Evolutionary conservation across 2,329 filamentous ascomycete genomes (phyloP), one percentile per base, ranked within the genome.

Genomic region (Curvularia eragrostidis): DNA sequence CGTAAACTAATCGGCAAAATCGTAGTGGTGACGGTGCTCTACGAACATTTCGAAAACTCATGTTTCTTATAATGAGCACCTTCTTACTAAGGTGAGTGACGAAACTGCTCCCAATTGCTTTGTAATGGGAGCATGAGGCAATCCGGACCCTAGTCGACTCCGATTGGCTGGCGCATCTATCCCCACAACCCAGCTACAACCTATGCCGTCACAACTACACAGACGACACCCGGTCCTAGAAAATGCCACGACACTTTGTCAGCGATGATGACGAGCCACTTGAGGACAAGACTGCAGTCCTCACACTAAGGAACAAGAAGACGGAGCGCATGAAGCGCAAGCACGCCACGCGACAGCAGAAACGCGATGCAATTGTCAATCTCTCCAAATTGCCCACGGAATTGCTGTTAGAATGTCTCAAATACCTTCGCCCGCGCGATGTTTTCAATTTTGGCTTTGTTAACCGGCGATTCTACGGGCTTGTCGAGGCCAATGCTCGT

Each of bases 361-460:
- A 73, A 30, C 71, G 62, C 18, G 72, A 76, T 28, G 70, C 70
- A 51, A 64, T 69, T 10, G 66, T 68, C 30, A 76, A 64, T 19
- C 70, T 85, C 10, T 62, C 81, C 21, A 78, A 81, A 58, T 76
- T 87, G 0, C 85, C 85, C 0, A 79, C 80, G 15, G 85, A 87
- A 67, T 72, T 87, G 1, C 58, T 86, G 3, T 68, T 83, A 26
- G 75, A 80, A 36, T 79, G 85, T 15, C 58, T 87, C 1, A 65
- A 70, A n/a, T 66, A 78, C 18, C 73, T 85, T 8, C 74, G 63
- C 0, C 84, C 85, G 0, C 82, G 80, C 71, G 84, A 87, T 42
- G 63, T 87, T 19, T 78, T 84, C 63, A 75, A 64, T 1, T 72
- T 86, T 2, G 71, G 75, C 26, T 75, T 77, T 19, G 76, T 82